phyloP scores from a whole-genome alignment of 805 yeast genomes.

The Wickerhamiella sorbophila region DNA sequence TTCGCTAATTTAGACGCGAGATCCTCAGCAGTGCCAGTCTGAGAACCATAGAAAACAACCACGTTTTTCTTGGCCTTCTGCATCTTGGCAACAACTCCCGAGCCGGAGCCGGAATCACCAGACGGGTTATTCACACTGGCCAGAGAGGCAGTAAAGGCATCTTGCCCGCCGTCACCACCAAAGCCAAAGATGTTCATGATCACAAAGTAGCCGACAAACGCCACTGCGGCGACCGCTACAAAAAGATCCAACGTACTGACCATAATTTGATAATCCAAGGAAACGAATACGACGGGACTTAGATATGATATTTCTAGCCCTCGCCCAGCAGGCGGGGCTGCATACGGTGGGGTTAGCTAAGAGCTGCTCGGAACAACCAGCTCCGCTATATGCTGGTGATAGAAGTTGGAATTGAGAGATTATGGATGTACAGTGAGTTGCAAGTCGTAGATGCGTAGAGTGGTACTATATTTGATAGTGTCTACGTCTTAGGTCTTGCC shows the following conservation, averaged over 20 bases:
- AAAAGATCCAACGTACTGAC: constrained; percentile 1
- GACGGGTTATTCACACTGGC: background rate
- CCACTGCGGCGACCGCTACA: background rate
- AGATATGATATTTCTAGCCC: background rate
- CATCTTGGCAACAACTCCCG: constrained; percentile 26
- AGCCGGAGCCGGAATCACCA: constrained; percentile 3
- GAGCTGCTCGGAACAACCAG: no score
- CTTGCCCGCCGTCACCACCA: background rate
- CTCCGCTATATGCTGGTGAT: no score
- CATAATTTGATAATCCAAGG: background rate
- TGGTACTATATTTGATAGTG: no score
- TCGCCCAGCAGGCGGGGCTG: background rate
- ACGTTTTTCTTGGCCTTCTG: constrained; percentile 54
- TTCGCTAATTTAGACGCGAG: constrained; percentile 82
- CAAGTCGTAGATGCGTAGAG: no score
- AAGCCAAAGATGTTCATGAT: no score
- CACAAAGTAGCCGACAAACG: background rate
- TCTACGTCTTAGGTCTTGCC: no score
- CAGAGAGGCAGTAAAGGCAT: background rate
- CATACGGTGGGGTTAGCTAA: background rate
- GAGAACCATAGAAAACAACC: constrained; percentile 80
- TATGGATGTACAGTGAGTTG: no score
- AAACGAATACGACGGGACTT: no score
- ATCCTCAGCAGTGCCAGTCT: constrained; percentile 98
- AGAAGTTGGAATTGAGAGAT: no score